Percentiles rank a stretch among this genome's conserved stretches.
phyloP scores from a whole-genome alignment of 495 filamentous ascomycete genomes.

The Aspergillus leporis region DNA sequence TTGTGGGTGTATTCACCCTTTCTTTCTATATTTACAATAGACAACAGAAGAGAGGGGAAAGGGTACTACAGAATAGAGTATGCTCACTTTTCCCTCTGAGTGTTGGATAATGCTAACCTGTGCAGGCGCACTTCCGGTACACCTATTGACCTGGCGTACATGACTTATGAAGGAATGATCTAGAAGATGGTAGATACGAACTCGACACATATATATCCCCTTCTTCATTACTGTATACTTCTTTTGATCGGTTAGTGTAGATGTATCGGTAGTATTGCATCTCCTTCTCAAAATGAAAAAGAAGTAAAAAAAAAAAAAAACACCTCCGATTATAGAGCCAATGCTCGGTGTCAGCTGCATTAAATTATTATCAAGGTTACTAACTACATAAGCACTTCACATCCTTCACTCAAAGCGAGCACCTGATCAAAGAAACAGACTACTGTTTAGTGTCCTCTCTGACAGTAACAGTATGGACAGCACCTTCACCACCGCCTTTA shows the following conservation, averaged over 20 bases:
- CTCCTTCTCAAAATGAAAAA: neutral
- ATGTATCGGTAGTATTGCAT: neutral
- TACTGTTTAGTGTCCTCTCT: neutral
- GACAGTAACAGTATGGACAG: neutral
- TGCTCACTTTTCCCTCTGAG: constrained; percentile 5
- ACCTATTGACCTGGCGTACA: constrained; percentile 42
- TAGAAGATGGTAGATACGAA: neutral
- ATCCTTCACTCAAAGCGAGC: neutral
- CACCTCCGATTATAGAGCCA: neutral
- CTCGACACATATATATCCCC: neutral
- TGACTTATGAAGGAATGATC: neutral
- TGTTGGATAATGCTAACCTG: neutral
- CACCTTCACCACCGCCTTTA: neutral
- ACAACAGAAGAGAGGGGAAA: constrained; percentile 45
- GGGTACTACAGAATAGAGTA: constrained; percentile 56
- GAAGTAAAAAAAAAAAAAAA: neutral
- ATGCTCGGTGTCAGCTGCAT: neutral
- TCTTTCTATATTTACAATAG: constrained; percentile 65
- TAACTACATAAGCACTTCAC: no score
- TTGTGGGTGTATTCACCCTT: constrained; percentile 59
- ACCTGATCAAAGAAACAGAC: neutral
- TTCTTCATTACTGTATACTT: neutral
- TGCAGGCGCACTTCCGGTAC: constrained; percentile 48
- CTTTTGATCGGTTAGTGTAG: neutral
- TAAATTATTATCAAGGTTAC: neutral